A percentile compares a stretch with the other conserved stretches of the same genome.
Evolutionary conservation across 441 rosid species (phyloP).

Genomic region (Theobroma grandiflorum): DNA sequence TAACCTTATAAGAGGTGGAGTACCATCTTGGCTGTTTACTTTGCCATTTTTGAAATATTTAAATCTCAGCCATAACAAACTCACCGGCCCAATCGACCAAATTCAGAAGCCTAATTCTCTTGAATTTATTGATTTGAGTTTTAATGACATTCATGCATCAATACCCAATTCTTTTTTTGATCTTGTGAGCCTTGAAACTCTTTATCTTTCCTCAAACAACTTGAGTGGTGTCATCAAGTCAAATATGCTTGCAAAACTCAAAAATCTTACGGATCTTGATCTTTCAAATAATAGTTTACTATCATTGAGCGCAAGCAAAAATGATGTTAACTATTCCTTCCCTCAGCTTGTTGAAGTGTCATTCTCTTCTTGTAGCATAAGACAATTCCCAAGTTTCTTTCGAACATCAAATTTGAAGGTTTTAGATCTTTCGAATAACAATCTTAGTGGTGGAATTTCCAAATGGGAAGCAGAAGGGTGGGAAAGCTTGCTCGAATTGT

Average conservation of each 20-base stretch:
- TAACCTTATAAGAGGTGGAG: neutral
- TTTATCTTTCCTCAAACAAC: too few species aligned
- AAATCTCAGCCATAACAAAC: neutral
- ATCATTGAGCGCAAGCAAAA: too few species aligned
- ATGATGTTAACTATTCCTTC: too few species aligned
- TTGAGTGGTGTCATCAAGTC: too few species aligned
- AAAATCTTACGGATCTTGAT: too few species aligned
- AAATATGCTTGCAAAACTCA: too few species aligned
- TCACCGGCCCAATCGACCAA: too few species aligned
- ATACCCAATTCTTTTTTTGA: too few species aligned
- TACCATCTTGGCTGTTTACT: conserved; percentile 22
- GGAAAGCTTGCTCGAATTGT: neutral
- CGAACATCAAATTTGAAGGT: neutral
- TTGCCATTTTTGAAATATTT: neutral
- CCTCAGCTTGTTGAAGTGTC: neutral
- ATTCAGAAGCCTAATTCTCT: neutral
- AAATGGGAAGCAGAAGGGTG: neutral
- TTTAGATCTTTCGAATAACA: neutral
- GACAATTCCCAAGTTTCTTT: conserved; percentile 12
- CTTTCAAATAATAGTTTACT: too few species aligned
- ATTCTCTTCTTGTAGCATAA: conserved; percentile 3
- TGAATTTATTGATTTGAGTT: too few species aligned
- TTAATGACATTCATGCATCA: too few species aligned
- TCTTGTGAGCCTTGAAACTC: too few species aligned
- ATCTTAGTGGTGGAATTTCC: neutral